Evolutionary conservation across 2,329 filamentous ascomycete genomes (phyloP).

Genomic region (Macrophomina tecta): DNA sequence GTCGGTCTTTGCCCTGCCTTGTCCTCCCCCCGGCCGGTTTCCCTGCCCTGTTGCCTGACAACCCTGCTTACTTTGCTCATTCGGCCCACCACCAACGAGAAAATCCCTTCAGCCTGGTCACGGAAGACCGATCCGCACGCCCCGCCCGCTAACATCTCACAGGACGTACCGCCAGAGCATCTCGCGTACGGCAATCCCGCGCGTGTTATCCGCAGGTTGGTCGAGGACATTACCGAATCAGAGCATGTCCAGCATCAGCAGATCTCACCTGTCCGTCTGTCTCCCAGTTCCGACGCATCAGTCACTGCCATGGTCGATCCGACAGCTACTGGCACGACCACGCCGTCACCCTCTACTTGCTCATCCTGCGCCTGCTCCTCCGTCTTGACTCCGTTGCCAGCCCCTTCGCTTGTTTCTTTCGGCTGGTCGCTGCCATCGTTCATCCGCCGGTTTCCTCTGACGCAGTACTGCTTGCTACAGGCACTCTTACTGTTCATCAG

Average conservation of each 20-base stretch:
- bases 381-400: background rate
- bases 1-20: background rate
- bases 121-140: conserved; percentile 19
- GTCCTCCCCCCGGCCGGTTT: background rate
- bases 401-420: background rate
- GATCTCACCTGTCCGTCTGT: conserved; percentile 22
- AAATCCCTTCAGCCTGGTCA: conserved; percentile 17
- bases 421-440: no score
- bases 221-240: conserved; percentile 10
- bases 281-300: conserved; percentile 21
- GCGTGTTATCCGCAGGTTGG: conserved; percentile 19
- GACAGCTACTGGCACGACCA: background rate
- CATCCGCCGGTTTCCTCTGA: no score
- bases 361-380: background rate
- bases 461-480: background rate
- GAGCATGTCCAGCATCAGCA: background rate
- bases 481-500: background rate
- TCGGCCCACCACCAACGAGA: background rate
- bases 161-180: conserved; percentile 25
- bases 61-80: background rate
- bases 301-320: conserved; percentile 10
- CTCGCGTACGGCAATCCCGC: conserved; percentile 26
- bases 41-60: background rate
- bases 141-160: conserved; percentile 24
- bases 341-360: background rate